Percentiles rank a stretch among this genome's conserved stretches.
Conservation (phyloP, 495 filamentous ascomycete genomes). For the Lentithecium fluviatile region DNA sequence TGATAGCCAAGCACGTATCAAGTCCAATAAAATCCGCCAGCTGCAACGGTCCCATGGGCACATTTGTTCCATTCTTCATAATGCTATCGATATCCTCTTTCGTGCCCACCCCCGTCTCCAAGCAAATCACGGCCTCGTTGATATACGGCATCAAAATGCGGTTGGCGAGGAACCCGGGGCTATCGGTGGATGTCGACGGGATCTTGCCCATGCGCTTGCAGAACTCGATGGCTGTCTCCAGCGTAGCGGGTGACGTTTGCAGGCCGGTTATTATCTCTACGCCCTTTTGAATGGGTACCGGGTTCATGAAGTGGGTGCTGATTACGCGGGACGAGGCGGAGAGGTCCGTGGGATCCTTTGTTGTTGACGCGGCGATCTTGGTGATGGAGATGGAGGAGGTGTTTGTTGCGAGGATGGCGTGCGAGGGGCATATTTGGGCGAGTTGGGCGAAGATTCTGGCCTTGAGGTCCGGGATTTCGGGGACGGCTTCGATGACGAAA, state of each 20-base stretch:
- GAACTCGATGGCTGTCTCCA: constrained; percentile 81
- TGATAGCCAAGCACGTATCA: constrained; percentile 94
- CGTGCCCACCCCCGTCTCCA: constrained; percentile 86
- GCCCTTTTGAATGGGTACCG: constrained; percentile 92
- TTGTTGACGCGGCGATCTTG: constrained; percentile 81
- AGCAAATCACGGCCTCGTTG: constrained; percentile 95
- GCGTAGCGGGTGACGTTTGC: constrained; percentile 79
- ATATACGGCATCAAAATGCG: constrained; percentile 99
- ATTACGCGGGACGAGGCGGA: constrained; percentile 84
- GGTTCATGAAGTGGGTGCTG: constrained; percentile 99
- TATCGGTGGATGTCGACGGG: constrained; percentile 78
- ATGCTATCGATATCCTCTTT: constrained; percentile 92
- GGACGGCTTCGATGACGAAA: constrained; percentile 97
- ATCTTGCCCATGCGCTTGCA: constrained; percentile 92
- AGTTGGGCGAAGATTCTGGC: constrained; percentile 79
- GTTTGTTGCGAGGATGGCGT: constrained; percentile 94
- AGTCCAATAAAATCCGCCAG: constrained; percentile 97
- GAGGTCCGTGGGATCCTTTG: constrained; percentile 69
- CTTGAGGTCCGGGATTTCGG: constrained; percentile 87
- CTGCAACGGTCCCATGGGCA: constrained; percentile 94
- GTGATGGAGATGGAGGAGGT: constrained; percentile 98
- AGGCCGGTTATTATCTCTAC: constrained; percentile 95
- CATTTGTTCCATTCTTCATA: constrained; percentile 99
- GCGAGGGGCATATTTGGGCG: constrained; percentile 76
- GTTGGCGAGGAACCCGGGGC: constrained; percentile 94